Conservation (phyloP, 768 basidiomycete genomes). For the Pleurotus tuoliensis region DNA sequence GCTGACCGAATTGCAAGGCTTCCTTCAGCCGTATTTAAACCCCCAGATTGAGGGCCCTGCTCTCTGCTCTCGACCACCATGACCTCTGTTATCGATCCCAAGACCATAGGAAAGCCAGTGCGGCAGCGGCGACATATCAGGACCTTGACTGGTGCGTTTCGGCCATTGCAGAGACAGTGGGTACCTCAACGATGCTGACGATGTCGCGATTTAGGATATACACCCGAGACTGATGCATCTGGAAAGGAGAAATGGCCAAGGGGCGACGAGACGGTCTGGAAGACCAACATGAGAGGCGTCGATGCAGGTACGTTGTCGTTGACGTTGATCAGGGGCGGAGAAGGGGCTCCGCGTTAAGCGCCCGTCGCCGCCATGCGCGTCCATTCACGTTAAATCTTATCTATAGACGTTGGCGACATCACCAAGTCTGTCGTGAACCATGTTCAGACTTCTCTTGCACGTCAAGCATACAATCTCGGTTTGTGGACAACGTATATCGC, state of each 20-base stretch:
- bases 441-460: slow-evolving; percentile 85
- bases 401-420: slow-evolving; percentile 54
- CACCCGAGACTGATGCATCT: slow-evolving; percentile 69
- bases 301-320: slow-evolving; percentile 36
- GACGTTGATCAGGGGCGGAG: not conserved
- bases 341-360: slow-evolving; percentile 9
- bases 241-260: slow-evolving; percentile 86
- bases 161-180: not conserved
- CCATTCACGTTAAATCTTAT: slow-evolving; percentile 1
- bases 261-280: slow-evolving; percentile 77
- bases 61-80: slow-evolving; percentile 29
- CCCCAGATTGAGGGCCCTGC: not conserved
- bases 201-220: slow-evolving; percentile 48
- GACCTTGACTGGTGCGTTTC: slow-evolving; percentile 53
- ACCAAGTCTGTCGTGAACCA: slow-evolving; percentile 77
- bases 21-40: slow-evolving; percentile 3
- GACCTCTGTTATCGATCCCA: slow-evolving; percentile 65
- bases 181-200: not conserved
- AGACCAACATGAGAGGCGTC: slow-evolving; percentile 50
- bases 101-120: slow-evolving; percentile 59
- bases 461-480: slow-evolving; percentile 87
- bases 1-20: not conserved
- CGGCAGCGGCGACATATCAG: slow-evolving; percentile 64
- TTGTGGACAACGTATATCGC: slow-evolving; percentile 12
- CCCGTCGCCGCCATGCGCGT: not conserved